phyloP scores from a whole-genome alignment of 2,329 filamentous ascomycete species.

The Thyridium curvatum region DNA sequence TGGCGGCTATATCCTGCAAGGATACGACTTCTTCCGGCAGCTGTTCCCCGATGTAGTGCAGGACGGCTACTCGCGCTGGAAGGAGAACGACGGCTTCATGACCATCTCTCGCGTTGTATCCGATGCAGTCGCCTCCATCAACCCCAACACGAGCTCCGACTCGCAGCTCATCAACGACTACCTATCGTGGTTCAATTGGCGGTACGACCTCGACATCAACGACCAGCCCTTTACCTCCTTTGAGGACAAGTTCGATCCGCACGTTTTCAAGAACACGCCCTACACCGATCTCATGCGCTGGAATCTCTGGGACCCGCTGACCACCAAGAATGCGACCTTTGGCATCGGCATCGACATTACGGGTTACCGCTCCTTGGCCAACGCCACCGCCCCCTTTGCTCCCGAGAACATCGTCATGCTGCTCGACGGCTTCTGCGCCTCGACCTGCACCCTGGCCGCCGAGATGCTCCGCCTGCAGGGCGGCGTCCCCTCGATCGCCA shows the following conservation, averaged over 20 bases:
- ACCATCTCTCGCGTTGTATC: constrained; percentile 36
- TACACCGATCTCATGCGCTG: constrained; percentile 48
- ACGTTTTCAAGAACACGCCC: constrained; percentile 38
- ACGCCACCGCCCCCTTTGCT: constrained; percentile 45
- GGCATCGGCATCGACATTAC: constrained; percentile 39
- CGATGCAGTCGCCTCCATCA: constrained; percentile 32
- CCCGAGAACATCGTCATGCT: constrained; percentile 50
- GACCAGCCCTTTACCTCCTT: constrained; percentile 42
- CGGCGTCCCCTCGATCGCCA: constrained; percentile 49
- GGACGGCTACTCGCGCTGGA: constrained; percentile 37
- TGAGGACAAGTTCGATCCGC: constrained; percentile 35
- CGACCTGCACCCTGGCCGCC: constrained; percentile 21
- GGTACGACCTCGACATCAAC: constrained; percentile 41
- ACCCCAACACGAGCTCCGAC: constrained; percentile 38
- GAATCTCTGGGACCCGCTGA: constrained; percentile 38
- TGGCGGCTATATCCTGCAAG: constrained; percentile 53
- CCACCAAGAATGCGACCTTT: constrained; percentile 31
- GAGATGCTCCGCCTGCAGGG: constrained; percentile 20
- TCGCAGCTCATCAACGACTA: constrained; percentile 29
- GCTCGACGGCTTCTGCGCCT: constrained; percentile 21
- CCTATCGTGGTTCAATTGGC: constrained; percentile 44
- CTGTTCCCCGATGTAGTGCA: constrained; percentile 39
- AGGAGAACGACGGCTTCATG: constrained; percentile 31
- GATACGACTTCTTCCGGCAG: constrained; percentile 55
- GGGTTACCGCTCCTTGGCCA: constrained; percentile 40